These are phyloP conservation scores for Xylariaceae sp. DNA, from an alignment of 2,329 filamentous ascomycete species.

Conservation along the genomic window DNA sequence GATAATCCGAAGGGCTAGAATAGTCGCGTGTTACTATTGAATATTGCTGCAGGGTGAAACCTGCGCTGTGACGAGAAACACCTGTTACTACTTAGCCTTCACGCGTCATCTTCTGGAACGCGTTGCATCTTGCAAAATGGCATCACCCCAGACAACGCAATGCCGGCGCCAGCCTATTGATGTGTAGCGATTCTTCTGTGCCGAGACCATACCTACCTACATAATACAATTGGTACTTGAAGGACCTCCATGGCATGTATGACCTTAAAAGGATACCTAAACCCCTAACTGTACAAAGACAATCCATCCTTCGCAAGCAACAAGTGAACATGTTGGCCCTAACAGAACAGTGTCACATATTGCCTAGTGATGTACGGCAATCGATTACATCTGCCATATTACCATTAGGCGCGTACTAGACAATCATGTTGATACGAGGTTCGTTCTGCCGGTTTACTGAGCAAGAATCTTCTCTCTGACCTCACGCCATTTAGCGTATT, in stretches of 20 bases:
- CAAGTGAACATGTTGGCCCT: neutral
- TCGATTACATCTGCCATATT: neutral
- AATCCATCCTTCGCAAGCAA: constrained; percentile 3
- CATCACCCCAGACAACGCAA: neutral
- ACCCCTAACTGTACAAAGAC: constrained; percentile 4
- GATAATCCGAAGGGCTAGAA: constrained; percentile 8
- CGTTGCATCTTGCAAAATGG: neutral
- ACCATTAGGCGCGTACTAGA: neutral
- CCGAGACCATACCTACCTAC: neutral
- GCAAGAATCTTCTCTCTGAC: constrained; percentile 25
- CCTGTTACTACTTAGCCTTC: neutral
- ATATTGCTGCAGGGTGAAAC: constrained; percentile 1
- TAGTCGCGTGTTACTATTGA: neutral
- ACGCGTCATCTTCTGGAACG: neutral
- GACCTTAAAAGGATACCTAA: neutral
- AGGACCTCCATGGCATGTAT: neutral
- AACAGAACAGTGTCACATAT: neutral
- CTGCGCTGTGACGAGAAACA: neutral
- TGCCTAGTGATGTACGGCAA: neutral
- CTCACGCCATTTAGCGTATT: constrained; percentile 32
- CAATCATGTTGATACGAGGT: constrained; percentile 7
- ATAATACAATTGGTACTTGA: constrained; percentile 2
- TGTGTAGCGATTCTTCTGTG: neutral
- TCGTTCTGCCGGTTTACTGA: constrained; percentile 1
- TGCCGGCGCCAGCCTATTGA: neutral